Percentiles rank a stretch among this genome's conserved stretches.
Conservation (phyloP, 257 asterid species). For the Capsicum pubescens region DNA sequence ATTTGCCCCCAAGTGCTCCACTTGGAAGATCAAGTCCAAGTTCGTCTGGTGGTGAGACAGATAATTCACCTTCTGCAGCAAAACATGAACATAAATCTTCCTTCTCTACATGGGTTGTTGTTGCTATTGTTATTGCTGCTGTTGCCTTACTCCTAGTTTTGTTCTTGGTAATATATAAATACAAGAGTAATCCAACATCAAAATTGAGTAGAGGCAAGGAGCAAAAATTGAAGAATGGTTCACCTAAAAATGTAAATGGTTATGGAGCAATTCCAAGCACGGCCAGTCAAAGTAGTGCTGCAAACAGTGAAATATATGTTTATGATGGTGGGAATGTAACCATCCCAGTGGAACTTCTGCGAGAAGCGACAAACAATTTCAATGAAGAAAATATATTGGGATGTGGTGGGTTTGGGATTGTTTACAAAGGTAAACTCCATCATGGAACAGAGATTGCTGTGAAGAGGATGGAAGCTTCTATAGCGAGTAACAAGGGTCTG, state of each 20-base stretch:
- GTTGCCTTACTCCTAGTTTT: constrained; percentile 28
- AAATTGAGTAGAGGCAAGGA: constrained; percentile 24
- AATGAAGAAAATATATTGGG: constrained; percentile 62
- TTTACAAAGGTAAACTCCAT: constrained; percentile 68
- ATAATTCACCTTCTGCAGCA: constrained; percentile 26
- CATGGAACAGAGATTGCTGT: constrained; percentile 83
- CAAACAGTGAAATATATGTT: constrained; percentile 43
- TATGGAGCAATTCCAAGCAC: constrained; percentile 31
- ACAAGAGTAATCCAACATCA: constrained; percentile 30
- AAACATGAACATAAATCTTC: constrained; percentile 30
- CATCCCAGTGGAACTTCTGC: constrained; percentile 65
- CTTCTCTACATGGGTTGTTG: constrained; percentile 37
- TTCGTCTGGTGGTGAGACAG: constrained; percentile 14
- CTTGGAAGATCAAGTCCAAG: constrained; percentile 30
- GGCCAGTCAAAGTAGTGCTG: constrained; percentile 29
- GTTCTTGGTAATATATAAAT: constrained; percentile 42
- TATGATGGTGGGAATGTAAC: constrained; percentile 52
- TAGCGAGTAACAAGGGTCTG: constrained; percentile 54
- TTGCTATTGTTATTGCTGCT: constrained; percentile 34
- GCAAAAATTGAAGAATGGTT: constrained; percentile 14
- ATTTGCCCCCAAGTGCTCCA: constrained; percentile 43
- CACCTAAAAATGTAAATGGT: constrained; percentile 17
- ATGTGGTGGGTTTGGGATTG: constrained; percentile 85
- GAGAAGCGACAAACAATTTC: constrained; percentile 71
- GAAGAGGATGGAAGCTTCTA: constrained; percentile 75